Conservation (phyloP, 1,139 yeast genomes). For the Blastobotrys indianensis region DNA sequence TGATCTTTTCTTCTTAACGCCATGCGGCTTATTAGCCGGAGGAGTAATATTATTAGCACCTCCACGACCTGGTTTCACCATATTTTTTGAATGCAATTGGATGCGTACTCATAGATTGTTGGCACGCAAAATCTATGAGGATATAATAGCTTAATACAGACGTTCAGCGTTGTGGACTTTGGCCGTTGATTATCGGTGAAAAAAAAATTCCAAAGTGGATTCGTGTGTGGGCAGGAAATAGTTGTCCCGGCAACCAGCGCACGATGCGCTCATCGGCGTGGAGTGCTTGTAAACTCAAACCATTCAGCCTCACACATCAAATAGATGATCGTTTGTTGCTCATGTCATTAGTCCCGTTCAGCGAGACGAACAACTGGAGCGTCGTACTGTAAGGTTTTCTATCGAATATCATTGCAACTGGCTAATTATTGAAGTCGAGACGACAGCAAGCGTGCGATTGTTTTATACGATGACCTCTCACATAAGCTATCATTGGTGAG, state of each 20-base stretch:
- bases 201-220: too few relatives aligned
- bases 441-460: conserved; percentile 29
- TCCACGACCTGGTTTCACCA: not conserved
- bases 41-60: conserved; percentile 8
- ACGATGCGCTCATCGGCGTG: too few relatives aligned
- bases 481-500: conserved; percentile 28
- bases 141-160: too few relatives aligned
- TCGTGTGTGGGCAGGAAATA: too few relatives aligned
- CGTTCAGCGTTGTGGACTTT: too few relatives aligned
- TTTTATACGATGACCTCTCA: conserved; percentile 29
- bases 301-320: too few relatives aligned
- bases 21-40: conserved; percentile 8
- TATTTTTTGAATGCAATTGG: too few relatives aligned
- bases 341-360: conserved; percentile 32
- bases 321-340: not conserved
- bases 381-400: conserved; percentile 30
- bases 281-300: too few relatives aligned
- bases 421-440: conserved; percentile 23
- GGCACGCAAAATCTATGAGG: too few relatives aligned
- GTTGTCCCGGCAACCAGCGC: too few relatives aligned
- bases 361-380: conserved; percentile 24
- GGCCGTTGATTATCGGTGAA: too few relatives aligned
- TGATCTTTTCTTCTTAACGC: conserved; percentile 2
- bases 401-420: not conserved
- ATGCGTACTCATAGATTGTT: too few relatives aligned